A percentile compares a stretch with the other conserved stretches of the same genome.
Evolutionary conservation across 768 basidiomycete genomes (phyloP).

Genomic region (Leccinum boreale): DNA sequence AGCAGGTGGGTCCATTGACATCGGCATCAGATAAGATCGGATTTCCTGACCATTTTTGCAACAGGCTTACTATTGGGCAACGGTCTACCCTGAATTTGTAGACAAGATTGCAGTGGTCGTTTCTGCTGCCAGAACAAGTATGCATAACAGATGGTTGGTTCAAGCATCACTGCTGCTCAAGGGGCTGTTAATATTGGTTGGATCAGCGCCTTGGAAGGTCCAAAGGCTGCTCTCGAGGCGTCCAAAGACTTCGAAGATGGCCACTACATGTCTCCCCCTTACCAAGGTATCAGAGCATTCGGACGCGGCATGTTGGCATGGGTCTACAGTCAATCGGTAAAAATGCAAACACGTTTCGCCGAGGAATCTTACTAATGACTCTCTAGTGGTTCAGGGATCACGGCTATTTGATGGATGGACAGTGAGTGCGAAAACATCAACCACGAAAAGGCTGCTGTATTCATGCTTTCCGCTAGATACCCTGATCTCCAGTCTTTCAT

Average conservation of each 20-base stretch:
- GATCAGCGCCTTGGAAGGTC: conserved; percentile 53
- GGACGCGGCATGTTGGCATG: conserved; percentile 51
- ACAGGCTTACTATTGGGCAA: conserved; percentile 55
- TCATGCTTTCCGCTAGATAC: conserved; percentile 32
- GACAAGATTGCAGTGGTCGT: conserved; percentile 44
- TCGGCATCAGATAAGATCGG: not conserved
- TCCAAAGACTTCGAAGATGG: conserved; percentile 54
- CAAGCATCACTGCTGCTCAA: not conserved
- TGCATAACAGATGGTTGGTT: conserved; percentile 51
- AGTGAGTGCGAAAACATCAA: conserved; percentile 21
- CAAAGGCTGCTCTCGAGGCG: conserved; percentile 47
- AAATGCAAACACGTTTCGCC: conserved; percentile 75
- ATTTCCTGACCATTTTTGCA: not conserved
- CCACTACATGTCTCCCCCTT: conserved; percentile 45
- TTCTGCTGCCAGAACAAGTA: conserved; percentile 51
- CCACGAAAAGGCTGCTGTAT: not conserved
- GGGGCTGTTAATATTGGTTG: not conserved
- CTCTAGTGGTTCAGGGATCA: conserved; percentile 52
- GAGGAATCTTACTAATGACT: conserved; percentile 41
- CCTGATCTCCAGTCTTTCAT: conserved; percentile 46
- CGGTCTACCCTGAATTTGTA: conserved; percentile 52
- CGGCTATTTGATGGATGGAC: conserved; percentile 38
- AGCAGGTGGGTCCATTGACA: conserved; percentile 32
- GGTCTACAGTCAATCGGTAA: conserved; percentile 52
- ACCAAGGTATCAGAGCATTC: conserved; percentile 53